Conservation (phyloP, 2,329 filamentous ascomycete genomes). For the Botrytis pseudocinerea region DNA sequence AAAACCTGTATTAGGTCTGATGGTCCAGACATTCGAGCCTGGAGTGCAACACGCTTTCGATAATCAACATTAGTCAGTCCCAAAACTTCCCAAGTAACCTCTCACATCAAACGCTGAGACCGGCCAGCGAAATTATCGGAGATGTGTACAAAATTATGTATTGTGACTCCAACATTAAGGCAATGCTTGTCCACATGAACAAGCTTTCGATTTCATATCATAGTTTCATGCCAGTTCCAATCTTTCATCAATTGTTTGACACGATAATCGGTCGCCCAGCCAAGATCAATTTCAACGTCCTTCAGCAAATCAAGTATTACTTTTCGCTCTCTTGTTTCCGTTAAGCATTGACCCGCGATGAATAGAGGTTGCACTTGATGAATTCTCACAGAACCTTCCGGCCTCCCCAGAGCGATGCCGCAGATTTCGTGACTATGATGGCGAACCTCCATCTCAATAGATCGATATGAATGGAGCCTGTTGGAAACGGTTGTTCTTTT, state of each 20-base stretch:
- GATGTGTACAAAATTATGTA: neutral
- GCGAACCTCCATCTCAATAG: slow-evolving; percentile 55
- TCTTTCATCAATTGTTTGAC: slow-evolving; percentile 54
- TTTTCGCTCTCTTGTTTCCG: slow-evolving; percentile 53
- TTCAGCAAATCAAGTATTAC: slow-evolving; percentile 56
- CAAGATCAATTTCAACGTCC: slow-evolving; percentile 62
- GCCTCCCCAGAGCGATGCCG: slow-evolving; percentile 58
- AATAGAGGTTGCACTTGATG: slow-evolving; percentile 61
- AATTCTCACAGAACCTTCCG: slow-evolving; percentile 57
- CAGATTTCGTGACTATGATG: slow-evolving; percentile 62
- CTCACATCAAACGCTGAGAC: no score
- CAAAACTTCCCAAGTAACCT: neutral
- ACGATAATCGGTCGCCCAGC: slow-evolving; percentile 64
- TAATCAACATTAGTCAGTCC: neutral
- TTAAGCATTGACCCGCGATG: slow-evolving; percentile 62
- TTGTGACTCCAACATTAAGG: neutral
- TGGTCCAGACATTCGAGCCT: neutral
- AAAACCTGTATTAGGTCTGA: neutral
- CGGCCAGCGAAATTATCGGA: neutral
- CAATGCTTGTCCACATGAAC: neutral
- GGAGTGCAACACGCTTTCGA: neutral
- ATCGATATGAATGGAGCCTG: slow-evolving; percentile 56
- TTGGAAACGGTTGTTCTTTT: slow-evolving; percentile 53
- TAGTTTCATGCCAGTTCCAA: slow-evolving; percentile 39
- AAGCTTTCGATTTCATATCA: neutral